Evolutionary conservation across 306 rosid genomes (phyloP).

Genomic region (Cicer cuneatum): DNA sequence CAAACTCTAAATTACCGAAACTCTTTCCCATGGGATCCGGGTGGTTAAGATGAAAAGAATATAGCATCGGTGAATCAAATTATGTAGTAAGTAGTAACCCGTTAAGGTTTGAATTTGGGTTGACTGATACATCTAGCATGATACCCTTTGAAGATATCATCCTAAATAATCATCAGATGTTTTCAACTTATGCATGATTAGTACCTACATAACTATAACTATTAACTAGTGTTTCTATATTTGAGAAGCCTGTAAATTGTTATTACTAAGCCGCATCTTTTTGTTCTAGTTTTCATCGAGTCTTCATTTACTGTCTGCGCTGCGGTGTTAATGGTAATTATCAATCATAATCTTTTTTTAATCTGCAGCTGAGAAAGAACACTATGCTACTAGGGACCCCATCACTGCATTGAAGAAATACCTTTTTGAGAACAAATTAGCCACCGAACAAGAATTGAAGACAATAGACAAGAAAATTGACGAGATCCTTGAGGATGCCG

Average conservation of each 20-base stretch:
- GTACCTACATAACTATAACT: background rate
- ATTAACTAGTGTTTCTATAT: background rate
- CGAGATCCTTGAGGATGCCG: constrained; percentile 80
- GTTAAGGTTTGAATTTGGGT: background rate
- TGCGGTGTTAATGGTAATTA: constrained; percentile 11
- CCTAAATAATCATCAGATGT: background rate
- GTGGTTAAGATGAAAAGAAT: too few relatives aligned
- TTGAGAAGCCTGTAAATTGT: background rate
- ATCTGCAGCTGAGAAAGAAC: constrained; percentile 92
- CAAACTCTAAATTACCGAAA: too few relatives aligned
- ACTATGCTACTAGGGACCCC: constrained; percentile 91
- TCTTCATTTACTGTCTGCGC: background rate
- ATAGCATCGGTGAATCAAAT: background rate
- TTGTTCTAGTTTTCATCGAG: background rate
- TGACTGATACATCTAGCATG: constrained; percentile 8
- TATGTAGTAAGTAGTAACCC: background rate
- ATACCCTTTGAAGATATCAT: background rate
- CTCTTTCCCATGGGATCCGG: too few relatives aligned
- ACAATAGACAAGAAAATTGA: constrained; percentile 81
- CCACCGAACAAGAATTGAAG: constrained; percentile 78
- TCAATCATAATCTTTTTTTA: constrained; percentile 17
- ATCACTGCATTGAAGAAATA: constrained; percentile 80
- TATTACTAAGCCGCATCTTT: constrained; percentile 4
- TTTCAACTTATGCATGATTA: background rate
- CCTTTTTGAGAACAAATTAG: constrained; percentile 74